Percentiles rank a stretch among this genome's conserved stretches.
Evolutionary conservation across 2,329 filamentous ascomycete genomes (phyloP).

Genomic region (Fonsecaea erecta): DNA sequence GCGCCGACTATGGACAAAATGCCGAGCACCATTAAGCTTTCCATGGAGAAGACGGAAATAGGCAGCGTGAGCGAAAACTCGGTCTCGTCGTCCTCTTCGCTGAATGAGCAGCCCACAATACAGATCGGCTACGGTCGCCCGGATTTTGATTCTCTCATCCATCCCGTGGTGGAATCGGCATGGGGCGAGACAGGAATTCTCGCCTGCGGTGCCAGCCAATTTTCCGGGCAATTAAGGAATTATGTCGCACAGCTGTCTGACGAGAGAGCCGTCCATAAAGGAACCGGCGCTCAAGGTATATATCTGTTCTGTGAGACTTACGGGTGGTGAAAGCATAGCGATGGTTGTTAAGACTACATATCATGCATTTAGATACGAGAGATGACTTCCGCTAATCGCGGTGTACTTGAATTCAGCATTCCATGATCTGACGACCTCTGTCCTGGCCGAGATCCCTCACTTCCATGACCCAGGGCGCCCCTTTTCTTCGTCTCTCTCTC

Average conservation of each 20-base stretch:
- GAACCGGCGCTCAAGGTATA: slow-evolving; percentile 68
- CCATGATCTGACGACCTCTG: not conserved
- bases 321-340: slow-evolving; percentile 47
- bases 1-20: not conserved
- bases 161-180: slow-evolving; percentile 61
- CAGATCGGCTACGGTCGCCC: slow-evolving; percentile 49
- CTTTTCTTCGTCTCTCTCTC: too few relatives aligned
- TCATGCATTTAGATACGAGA: not conserved
- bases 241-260: slow-evolving; percentile 63
- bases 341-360: not conserved
- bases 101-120: slow-evolving; percentile 5
- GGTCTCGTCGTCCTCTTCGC: slow-evolving; percentile 6
- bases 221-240: slow-evolving; percentile 60
- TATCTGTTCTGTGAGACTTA: slow-evolving; percentile 65
- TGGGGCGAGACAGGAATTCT: slow-evolving; percentile 66
- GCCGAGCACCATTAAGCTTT: not conserved
- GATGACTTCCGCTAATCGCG: not conserved
- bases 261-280: slow-evolving; percentile 70
- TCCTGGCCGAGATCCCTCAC: not conserved
- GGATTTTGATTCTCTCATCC: slow-evolving; percentile 56
- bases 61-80: slow-evolving; percentile 9
- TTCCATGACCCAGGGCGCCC: not conserved
- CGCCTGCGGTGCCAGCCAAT: slow-evolving; percentile 62
- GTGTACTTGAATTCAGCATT: not conserved
- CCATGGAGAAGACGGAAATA: not conserved